Conservation (phyloP, 1,284 basidiomycete genomes). For the Trametes hirsuta region DNA sequence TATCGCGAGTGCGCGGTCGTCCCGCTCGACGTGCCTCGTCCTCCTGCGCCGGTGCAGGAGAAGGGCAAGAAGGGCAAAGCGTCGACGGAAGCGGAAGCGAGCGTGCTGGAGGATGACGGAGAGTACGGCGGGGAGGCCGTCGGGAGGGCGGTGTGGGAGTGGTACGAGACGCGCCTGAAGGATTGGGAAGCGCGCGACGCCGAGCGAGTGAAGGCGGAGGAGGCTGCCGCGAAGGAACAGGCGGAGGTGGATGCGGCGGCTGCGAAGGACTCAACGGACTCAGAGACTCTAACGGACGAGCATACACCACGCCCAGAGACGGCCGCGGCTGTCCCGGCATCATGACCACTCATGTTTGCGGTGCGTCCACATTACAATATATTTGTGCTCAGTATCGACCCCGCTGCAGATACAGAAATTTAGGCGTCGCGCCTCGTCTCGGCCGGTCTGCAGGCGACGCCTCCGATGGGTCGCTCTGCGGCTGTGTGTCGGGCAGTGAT, state of each 20-base stretch:
- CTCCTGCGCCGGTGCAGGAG: conserved; percentile 14
- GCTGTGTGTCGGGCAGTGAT: conserved; percentile 13
- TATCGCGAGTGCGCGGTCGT: conserved; percentile 75
- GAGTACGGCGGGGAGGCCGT: conserved; percentile 69
- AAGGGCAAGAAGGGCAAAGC: conserved; percentile 36
- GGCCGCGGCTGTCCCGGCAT: not conserved
- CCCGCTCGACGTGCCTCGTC: conserved; percentile 43
- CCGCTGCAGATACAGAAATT: not conserved
- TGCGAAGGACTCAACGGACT: not conserved
- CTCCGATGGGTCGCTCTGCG: conserved; percentile 1
- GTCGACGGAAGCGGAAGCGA: conserved; percentile 25
- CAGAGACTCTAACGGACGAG: not conserved
- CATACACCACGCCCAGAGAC: not conserved
- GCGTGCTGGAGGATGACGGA: conserved; percentile 54
- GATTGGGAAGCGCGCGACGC: conserved; percentile 51
- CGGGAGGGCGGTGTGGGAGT: conserved; percentile 75
- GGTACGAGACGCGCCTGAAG: conserved; percentile 64
- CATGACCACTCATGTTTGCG: not conserved
- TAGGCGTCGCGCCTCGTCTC: not conserved
- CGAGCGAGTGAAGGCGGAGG: conserved; percentile 22
- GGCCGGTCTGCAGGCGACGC: not conserved
- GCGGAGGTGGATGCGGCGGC: conserved; percentile 2
- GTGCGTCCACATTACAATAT: conserved; percentile 14
- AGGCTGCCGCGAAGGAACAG: conserved; percentile 11
- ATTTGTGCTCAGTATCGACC: not conserved